Base-by-base conservation (phyloP, 805 yeast species). In the Lipomyces sp. region DNA sequence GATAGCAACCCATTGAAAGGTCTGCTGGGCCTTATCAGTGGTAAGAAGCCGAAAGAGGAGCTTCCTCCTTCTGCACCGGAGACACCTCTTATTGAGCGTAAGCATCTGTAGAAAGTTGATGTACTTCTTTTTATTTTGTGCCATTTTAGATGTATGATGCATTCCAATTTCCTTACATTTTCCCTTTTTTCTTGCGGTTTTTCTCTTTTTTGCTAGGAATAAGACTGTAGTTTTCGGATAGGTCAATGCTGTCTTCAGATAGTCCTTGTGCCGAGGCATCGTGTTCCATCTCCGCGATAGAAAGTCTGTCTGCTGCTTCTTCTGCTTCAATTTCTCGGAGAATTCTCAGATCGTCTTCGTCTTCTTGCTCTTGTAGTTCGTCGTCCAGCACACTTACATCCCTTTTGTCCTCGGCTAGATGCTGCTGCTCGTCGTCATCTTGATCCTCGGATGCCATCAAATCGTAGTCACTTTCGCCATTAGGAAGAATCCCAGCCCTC, bases 1-100 rank as follows among this genome's bases (percentile, higher is more conserved):
- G 51, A 57, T 6, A 56, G 54, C 39, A 21, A 26, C 3, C 51
- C 63, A 7, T 37, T 53, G 16, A 51, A 40, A 37, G 45, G 45
- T 22, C 32, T 39, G 8, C n/a, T 49, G 28, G 24, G 33, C 13
- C 7, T 37, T 4, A 11, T 53, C 28, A 43, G 47, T 28, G 58
- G 58, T 11, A 40, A 26, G 8, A 35, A 42, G 11, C 35, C 52
- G 2, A 18, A 14, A 19, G 55, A 45, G 8, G n/a, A 10, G n/a
- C 6, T 24, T 19, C 33, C 47, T 18, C 26, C 43, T 11, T 39
- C 44, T 7, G 49, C 43, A 18, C 55, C 55, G 28, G 34, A 45
- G 28, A 51, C 55, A 16, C 55, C 55, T 4, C 18, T 26, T 22
- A 40, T 43, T 5, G 51, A 46, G 41, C 42, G 34, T 38, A 47